These are phyloP conservation scores for Neurospora crassa DNA, from an alignment of 2,329 filamentous ascomycete species.

Conservation along the genomic window DNA sequence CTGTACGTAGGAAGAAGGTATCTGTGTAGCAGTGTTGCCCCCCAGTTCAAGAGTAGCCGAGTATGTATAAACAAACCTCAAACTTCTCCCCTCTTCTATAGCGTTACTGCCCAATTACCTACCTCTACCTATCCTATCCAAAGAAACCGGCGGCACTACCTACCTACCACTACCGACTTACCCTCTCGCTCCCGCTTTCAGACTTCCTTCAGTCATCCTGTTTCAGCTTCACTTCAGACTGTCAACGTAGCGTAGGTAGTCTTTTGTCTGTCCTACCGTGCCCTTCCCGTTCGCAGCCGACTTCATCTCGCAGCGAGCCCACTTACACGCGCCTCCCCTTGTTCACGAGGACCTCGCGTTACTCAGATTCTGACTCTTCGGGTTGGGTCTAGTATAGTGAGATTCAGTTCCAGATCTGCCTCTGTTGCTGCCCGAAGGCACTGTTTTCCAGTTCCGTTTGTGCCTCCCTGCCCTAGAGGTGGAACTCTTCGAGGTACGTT, in stretches of 20 bases:
- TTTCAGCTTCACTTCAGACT: neutral
- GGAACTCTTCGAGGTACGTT: neutral
- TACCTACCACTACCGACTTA: neutral
- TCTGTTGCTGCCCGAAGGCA: neutral
- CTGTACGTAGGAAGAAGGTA: neutral
- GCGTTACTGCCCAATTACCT: neutral
- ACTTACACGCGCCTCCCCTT: neutral
- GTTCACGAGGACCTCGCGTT: neutral
- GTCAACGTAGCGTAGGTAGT: neutral
- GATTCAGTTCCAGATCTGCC: neutral
- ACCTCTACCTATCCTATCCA: neutral
- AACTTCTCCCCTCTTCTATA: neutral
- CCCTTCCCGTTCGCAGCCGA: neutral
- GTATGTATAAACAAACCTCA: neutral
- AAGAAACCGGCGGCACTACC: neutral
- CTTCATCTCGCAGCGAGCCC: neutral
- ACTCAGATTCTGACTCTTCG: neutral
- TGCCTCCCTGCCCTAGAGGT: neutral
- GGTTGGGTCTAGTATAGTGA: neutral
- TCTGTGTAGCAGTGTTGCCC: neutral
- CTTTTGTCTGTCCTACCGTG: neutral
- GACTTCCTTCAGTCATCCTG: neutral
- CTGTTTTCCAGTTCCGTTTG: neutral
- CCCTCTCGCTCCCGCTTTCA: neutral
- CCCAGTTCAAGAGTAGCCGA: neutral